Evolutionary conservation across 306 rosid genomes (phyloP).

Genomic region (Casuarina equisetifolia): DNA sequence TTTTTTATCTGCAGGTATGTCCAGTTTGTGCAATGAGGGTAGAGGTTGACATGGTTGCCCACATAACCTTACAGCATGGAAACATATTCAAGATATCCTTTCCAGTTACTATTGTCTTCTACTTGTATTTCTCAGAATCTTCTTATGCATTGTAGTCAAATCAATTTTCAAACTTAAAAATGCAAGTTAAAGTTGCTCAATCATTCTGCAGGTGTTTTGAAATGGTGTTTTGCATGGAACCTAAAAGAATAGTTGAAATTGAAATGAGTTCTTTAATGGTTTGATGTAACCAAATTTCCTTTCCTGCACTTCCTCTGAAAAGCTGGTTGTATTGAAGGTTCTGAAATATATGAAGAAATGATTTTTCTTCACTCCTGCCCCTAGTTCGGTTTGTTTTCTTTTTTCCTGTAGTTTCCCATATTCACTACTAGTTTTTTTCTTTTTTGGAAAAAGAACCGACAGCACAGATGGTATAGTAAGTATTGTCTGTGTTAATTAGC

Average conservation of each 20-base stretch:
- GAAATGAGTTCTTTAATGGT: not conserved
- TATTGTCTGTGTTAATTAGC: not conserved
- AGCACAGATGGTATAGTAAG: not conserved
- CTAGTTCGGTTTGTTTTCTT: not conserved
- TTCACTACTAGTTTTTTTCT: not conserved
- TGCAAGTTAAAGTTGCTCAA: constrained; percentile 11
- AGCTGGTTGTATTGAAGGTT: not conserved
- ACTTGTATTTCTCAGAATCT: not conserved
- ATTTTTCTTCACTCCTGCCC: not conserved
- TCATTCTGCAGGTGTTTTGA: constrained; percentile 2
- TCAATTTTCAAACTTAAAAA: constrained; percentile 1
- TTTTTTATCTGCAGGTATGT: constrained; percentile 68
- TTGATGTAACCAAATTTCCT: not conserved
- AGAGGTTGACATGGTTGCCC: constrained; percentile 97
- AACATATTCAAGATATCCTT: constrained; percentile 97
- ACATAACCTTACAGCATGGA: constrained; percentile 92
- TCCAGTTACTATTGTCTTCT: constrained; percentile 12
- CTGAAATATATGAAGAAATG: not conserved
- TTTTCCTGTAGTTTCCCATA: not conserved
- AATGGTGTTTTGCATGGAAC: not conserved
- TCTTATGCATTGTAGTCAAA: constrained; percentile 13
- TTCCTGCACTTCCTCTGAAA: not conserved
- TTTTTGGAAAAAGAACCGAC: not conserved
- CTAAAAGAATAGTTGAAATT: not conserved
- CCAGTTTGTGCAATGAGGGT: constrained; percentile 94